phyloP scores from a whole-genome alignment of 2,329 filamentous ascomycete genomes.

The Trichoderma asperellum region DNA sequence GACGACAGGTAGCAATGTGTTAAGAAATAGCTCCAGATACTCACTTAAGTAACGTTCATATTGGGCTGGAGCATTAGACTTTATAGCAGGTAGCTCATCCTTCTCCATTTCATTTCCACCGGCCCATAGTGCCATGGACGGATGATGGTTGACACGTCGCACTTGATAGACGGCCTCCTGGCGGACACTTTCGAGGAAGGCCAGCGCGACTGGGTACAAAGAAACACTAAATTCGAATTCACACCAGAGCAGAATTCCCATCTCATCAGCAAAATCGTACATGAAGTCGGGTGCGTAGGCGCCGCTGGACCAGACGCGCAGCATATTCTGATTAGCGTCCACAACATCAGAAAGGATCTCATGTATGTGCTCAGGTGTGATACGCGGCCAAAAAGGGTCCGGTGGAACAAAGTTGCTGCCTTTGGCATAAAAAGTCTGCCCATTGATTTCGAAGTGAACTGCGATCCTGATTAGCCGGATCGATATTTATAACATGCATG shows the following conservation, averaged over 20 bases:
- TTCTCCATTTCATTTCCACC: conserved; percentile 23
- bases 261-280: conserved; percentile 16
- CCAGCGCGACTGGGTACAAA: neutral
- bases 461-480: neutral
- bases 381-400: conserved; percentile 13
- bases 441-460: conserved; percentile 21
- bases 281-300: conserved; percentile 15
- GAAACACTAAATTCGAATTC: conserved; percentile 17
- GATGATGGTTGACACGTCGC: conserved; percentile 9
- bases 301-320: conserved; percentile 15
- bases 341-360: conserved; percentile 15
- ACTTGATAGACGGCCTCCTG: conserved; percentile 21
- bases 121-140: conserved; percentile 11
- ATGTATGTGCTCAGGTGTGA: conserved; percentile 6
- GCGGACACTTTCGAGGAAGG: conserved; percentile 13
- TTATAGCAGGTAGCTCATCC: conserved; percentile 16
- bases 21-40: conserved; percentile 5
- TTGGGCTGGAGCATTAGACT: neutral
- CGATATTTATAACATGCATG: neutral
- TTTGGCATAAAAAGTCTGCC: conserved; percentile 10
- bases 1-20: conserved; percentile 5
- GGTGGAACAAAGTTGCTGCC: conserved; percentile 16
- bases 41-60: conserved; percentile 13
- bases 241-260: conserved; percentile 15
- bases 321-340: conserved; percentile 16